A percentile compares a stretch with the other conserved stretches of the same genome.
These are phyloP conservation scores for Paecilomyces dactylethromorphus DNA, from an alignment of 2,329 filamentous ascomycete species.

Conservation along the genomic window DNA sequence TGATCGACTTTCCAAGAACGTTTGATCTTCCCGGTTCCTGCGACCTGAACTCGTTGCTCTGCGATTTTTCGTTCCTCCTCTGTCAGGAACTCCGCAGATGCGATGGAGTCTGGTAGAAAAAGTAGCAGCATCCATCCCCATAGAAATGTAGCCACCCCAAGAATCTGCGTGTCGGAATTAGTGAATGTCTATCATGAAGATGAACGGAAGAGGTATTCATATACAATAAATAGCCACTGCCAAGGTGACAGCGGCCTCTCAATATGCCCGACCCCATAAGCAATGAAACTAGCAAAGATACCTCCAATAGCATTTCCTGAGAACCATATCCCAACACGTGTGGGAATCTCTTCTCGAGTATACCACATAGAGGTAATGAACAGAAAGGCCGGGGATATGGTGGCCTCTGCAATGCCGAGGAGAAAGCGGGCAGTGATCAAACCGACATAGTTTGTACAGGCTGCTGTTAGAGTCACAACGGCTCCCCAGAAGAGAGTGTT, in stretches of 20 bases:
- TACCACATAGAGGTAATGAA: conserved; percentile 53
- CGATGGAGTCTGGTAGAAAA: not conserved
- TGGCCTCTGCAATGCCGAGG: conserved; percentile 50
- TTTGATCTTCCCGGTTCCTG: not conserved
- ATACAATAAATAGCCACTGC: not conserved
- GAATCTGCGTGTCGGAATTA: not conserved
- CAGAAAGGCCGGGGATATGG: conserved; percentile 50
- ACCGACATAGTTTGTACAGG: conserved; percentile 44
- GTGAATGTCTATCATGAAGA: not conserved
- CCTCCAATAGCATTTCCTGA: not conserved
- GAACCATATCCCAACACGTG: conserved; percentile 44
- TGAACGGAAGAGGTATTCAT: not conserved
- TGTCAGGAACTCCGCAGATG: not conserved
- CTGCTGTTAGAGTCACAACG: conserved; percentile 42
- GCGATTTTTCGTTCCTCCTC: not conserved
- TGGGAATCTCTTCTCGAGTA: conserved; percentile 51
- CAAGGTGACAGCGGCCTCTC: not conserved
- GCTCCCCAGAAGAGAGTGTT: conserved; percentile 44
- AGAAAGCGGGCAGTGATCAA: conserved; percentile 49
- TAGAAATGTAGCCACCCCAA: not conserved
- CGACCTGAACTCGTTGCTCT: not conserved
- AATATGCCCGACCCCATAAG: not conserved
- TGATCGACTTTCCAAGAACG: conserved; percentile 46
- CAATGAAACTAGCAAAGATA: not conserved
- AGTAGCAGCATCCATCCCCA: not conserved